A percentile compares a stretch with the other conserved stretches of the same genome.
These are phyloP conservation scores for Botrytis squamosa DNA, from an alignment of 2,329 filamentous ascomycete genomes.

Conservation along the genomic window DNA sequence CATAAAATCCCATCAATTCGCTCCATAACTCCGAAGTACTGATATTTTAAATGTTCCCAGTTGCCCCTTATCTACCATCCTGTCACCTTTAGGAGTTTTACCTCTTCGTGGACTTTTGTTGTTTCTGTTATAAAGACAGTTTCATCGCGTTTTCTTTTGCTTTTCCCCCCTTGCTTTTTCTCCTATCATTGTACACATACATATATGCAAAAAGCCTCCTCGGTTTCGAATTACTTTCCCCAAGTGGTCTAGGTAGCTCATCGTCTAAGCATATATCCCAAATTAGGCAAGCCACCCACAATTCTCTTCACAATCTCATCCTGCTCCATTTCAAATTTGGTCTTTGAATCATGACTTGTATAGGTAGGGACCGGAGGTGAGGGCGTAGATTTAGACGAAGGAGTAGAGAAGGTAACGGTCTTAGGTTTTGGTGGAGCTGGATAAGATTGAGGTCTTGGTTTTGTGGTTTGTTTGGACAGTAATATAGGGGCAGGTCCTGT, in stretches of 20 bases:
- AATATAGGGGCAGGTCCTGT: neutral
- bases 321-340: slow-evolving; percentile 37
- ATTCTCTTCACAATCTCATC: slow-evolving; percentile 38
- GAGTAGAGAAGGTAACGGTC: slow-evolving; percentile 15
- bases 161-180: no score
- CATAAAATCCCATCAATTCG: neutral
- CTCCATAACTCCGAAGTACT: slow-evolving; percentile 3
- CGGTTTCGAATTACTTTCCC: neutral
- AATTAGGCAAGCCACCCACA: slow-evolving; percentile 38
- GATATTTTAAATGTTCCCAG: neutral
- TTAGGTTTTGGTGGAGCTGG: slow-evolving; percentile 17
- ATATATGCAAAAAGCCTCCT: neutral
- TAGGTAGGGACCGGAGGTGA: slow-evolving; percentile 21
- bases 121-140: neutral
- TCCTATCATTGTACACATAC: neutral
- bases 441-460: slow-evolving; percentile 10
- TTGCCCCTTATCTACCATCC: neutral
- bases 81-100: neutral
- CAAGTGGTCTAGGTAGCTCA: slow-evolving; percentile 8
- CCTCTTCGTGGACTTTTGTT: neutral
- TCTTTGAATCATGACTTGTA: slow-evolving; percentile 25
- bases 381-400: neutral
- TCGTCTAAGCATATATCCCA: slow-evolving; percentile 41
- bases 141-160: neutral
- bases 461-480: slow-evolving; percentile 6